Evolutionary conservation across 2,329 filamentous ascomycete genomes (phyloP), one percentile per base, ranked within the genome.

Genomic region (Fusarium setosum): DNA sequence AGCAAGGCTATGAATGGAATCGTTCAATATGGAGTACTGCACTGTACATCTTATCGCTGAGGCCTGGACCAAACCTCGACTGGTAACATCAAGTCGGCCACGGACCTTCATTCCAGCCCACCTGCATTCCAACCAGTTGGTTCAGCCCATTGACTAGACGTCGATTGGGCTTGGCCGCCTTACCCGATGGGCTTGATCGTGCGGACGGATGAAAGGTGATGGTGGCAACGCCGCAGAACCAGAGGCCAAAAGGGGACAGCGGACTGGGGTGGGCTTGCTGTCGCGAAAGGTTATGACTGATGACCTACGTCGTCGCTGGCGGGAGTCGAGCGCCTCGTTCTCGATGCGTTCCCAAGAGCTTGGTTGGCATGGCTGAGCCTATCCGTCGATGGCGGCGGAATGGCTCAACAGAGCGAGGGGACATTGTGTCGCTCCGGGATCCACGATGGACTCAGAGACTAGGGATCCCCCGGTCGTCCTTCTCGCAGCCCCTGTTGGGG

Each of bases 331-430:
- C 69, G 70, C 71, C 72, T 72, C 71, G 47, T 68, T 67, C 58
- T 67, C 38, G 61, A 68, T 65, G 69, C 58, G 72, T 72, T 71
- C 70, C 73, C 72, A 73, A 61, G 62, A 64, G 57, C 50, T 75
- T 72, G 73, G 73, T 74, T 73, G 70, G 71, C 71, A 74, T 75
- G 72, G 73, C 73, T 75, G 72, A 73, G 65, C 71, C 67, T 74
- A 74, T 74, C 72, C 73, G 72, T 72, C 54, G 56, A 74, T 75
- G 72, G 73, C 71, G 67, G 67, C 72, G 71, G 73, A 72, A 73
- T 60, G 62, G 68, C 70, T 65, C 62, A 59, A 60, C 52, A 58
- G 59, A 65, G 57, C 24, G 63, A 67, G 60, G 26, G 59, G 56
- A 41, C 61, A 48, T 61, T 58, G 59, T 20, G 44, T 53, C 48